A percentile compares a stretch with the other conserved stretches of the same genome.
Evolutionary conservation across 225 moss, liverwort and hornwort species (phyloP).

Genomic region (Bryoerythrophyllum caledonicum): DNA sequence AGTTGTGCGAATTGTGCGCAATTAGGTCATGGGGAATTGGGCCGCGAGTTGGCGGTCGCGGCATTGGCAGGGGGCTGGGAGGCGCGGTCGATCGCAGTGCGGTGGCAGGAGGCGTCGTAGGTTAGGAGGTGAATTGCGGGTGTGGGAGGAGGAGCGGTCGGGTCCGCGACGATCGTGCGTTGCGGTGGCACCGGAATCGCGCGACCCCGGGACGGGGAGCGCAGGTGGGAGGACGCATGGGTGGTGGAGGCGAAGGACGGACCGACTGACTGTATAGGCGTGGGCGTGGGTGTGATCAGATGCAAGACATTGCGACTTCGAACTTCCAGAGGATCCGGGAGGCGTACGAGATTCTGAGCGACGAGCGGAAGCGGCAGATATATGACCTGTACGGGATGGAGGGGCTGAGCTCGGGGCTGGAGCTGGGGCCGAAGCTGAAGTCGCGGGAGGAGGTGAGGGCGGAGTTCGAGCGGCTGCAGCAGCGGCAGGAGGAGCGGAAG

Average conservation of each 20-base stretch:
- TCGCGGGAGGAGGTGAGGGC: constrained; percentile 87
- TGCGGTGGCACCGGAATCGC: not conserved
- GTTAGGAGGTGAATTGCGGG: not conserved
- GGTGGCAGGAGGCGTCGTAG: no score
- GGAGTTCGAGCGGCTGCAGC: constrained; percentile 92
- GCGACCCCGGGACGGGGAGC: not conserved
- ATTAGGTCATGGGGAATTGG: not conserved
- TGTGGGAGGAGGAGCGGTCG: not conserved
- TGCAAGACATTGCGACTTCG: constrained; percentile 97
- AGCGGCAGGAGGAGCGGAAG: constrained; percentile 85
- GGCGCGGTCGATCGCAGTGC: not conserved
- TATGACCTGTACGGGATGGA: constrained; percentile 99
- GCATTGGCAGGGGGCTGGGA: not conserved
- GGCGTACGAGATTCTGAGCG: constrained; percentile 96
- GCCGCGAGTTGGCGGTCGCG: not conserved
- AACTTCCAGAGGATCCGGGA: constrained; percentile 95
- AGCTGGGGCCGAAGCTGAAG: constrained; percentile 94
- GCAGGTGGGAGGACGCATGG: not conserved
- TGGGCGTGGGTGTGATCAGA: constrained; percentile 41
- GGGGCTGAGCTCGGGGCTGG: constrained; percentile 91
- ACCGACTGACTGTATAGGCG: no score
- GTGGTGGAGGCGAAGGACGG: not conserved
- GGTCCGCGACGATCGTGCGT: not conserved
- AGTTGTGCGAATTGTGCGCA: not conserved
- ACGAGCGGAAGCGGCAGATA: constrained; percentile 86